Percentiles rank a stretch among this genome's conserved stretches.
Evolutionary conservation across 1,284 basidiomycete genomes (phyloP).

Genomic region (Exsudoporus floridanus): DNA sequence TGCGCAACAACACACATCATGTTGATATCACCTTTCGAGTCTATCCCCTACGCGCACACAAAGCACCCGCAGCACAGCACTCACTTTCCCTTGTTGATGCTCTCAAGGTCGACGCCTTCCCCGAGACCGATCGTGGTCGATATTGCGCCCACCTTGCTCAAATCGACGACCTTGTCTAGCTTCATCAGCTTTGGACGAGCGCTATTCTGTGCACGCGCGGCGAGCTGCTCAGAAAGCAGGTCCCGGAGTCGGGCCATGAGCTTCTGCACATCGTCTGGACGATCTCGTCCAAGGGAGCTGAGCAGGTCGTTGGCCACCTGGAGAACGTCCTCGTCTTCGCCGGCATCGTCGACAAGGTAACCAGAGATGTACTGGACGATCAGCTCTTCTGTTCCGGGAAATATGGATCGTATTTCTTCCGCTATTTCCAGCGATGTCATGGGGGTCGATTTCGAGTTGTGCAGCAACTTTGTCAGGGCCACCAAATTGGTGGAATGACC

Average conservation of each 20-base stretch:
- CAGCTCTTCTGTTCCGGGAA: slow-evolving; percentile 91
- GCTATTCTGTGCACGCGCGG: slow-evolving; percentile 55
- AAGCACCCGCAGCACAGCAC: slow-evolving; percentile 34
- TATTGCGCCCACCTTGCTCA: slow-evolving; percentile 83
- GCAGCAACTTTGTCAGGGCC: no score
- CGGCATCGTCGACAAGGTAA: slow-evolving; percentile 90
- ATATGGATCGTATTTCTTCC: slow-evolving; percentile 73
- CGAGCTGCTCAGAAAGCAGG: slow-evolving; percentile 64
- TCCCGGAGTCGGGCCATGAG: slow-evolving; percentile 69
- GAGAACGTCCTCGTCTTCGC: slow-evolving; percentile 87
- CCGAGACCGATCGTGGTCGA: slow-evolving; percentile 82
- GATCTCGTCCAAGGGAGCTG: slow-evolving; percentile 62
- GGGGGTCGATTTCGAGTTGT: neutral
- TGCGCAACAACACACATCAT: slow-evolving; percentile 17
- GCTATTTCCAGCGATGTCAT: slow-evolving; percentile 31
- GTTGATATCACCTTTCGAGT: no score
- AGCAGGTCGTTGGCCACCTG: slow-evolving; percentile 78
- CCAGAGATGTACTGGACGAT: slow-evolving; percentile 92
- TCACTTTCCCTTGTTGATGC: slow-evolving; percentile 91
- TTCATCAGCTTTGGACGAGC: slow-evolving; percentile 65
- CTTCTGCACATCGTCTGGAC: slow-evolving; percentile 54
- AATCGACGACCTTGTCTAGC: slow-evolving; percentile 93
- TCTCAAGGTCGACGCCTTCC: slow-evolving; percentile 90
- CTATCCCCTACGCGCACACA: slow-evolving; percentile 6
- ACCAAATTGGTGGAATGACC: neutral